Base-by-base conservation (phyloP, 495 filamentous ascomycete species). In the Thermothielavioides terrestris region DNA sequence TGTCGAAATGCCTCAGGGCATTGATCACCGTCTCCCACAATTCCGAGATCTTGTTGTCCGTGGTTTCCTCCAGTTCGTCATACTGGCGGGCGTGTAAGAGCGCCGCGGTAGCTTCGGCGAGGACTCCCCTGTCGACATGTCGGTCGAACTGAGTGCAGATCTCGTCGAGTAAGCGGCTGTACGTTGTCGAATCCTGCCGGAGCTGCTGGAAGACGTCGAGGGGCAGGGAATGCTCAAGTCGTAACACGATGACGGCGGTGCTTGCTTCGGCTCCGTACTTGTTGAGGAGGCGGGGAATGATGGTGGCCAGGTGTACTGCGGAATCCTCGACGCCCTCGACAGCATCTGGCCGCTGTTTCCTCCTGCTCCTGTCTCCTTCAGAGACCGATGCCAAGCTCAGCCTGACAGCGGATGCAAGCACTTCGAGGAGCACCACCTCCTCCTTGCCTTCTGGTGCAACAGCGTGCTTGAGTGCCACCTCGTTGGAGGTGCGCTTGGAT, bases 101-200 rank as follows among this genome's bases (percentile, higher is more conserved):
- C 12, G 89, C 88, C 12, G 81, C 74, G 12, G 82, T 84, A 20
- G 88, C 89, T 64, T 95, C 89, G 6, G 79, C 77, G n/a, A 98
- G 71, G 6, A 98, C 89, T 32, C 79, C 77, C 41, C 86, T 80
- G 55, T 94, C 85, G 5, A 86, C 85, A 59, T 98, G 92, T 0
- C 88, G 82, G 39, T 90, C 78, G 66, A 97, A 97, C 60, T 97
- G 92, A 50, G 84, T 85, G 55, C 86, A 88, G 58, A 97, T 91
- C 55, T 97, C 91, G 53, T 94, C 92, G 1, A 98, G 73, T 18
- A 97, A 68, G 12, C 88, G 79, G 0, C 77, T 77, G 64, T 94
- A 94, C 0, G 84, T 84, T 0, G 86, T 82, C 1, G 85, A 81
- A 57, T 90, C 86, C 62, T 94, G 88, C 18, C 89, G 84, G 11